Percentiles rank a stretch among this genome's conserved stretches.
Evolutionary conservation across 345 rosid species (phyloP).

Genomic region (Eucalyptus polyanthemos): DNA sequence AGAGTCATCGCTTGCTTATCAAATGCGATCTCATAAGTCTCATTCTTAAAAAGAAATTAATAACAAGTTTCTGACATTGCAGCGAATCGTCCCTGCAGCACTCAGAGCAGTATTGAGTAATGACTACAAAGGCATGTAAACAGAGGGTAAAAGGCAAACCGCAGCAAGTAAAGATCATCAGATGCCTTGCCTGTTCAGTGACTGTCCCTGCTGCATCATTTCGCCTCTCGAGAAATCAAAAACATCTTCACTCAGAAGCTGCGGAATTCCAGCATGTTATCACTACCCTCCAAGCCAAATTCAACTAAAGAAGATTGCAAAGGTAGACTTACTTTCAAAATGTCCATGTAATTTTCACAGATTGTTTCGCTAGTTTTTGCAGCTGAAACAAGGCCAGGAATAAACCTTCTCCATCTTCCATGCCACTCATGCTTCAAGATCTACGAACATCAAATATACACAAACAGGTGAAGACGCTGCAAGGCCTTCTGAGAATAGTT

Average conservation of each 20-base stretch:
- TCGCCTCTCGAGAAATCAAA: slow-evolving; percentile 99
- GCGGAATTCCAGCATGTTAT: neutral
- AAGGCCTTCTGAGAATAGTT: neutral
- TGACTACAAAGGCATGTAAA: neutral
- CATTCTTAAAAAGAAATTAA: neutral
- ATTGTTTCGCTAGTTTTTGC: slow-evolving; percentile 99
- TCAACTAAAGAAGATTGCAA: neutral
- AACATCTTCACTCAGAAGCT: slow-evolving; percentile 99
- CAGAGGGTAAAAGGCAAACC: neutral
- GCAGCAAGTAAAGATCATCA: neutral
- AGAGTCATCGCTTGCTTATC: too few relatives aligned
- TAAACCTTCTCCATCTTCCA: slow-evolving; percentile 91
- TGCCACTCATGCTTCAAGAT: slow-evolving; percentile 99
- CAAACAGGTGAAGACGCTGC: neutral
- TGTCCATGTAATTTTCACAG: slow-evolving; percentile 98
- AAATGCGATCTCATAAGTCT: too few relatives aligned
- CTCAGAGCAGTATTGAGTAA: neutral
- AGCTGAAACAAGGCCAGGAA: slow-evolving; percentile 98
- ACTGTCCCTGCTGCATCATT: slow-evolving; percentile 98
- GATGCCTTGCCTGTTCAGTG: slow-evolving; percentile 62
- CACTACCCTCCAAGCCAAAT: neutral
- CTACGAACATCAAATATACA: slow-evolving; percentile 11
- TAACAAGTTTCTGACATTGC: neutral
- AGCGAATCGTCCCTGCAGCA: too few relatives aligned
- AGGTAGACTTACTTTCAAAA: slow-evolving; percentile 56